Evolutionary conservation across 2,329 filamentous ascomycete genomes (phyloP), one percentile per base, ranked within the genome.

Genomic region (Diaporthe australafricana): DNA sequence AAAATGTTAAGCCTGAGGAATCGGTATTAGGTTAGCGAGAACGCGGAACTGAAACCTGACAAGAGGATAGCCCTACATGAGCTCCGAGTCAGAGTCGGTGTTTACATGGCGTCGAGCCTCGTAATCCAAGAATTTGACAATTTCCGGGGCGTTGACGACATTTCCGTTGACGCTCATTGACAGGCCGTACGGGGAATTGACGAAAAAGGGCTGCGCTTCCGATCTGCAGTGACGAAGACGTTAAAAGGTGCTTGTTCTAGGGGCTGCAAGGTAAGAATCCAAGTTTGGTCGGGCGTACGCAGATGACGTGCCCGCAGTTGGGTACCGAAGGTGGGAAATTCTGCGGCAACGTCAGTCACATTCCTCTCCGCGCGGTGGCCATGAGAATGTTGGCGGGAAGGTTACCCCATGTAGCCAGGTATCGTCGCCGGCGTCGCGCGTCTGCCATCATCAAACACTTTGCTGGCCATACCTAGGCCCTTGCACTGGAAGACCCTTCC

Each of bases 181-280:
- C 77, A 97, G 92, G 60, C 94, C 94, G 79, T 94, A 96, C 1
- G 94, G 94, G 71, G 88, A 89, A 84, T 97, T 97, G 77, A 96
- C 94, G 80, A 96, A 98, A 82, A 98, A 97, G 0, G 95, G 95
- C 82, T 98, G 95, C 14, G 94, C 94, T 83, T 98, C 94, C 9
- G 94, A 91, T 78, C 94, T 96, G 35, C 27, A 3, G 52, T 67
- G 38, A 63, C 63, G 25, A 6, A 47, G 25, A 42, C 17, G 20
- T 22, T 45, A 78, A 53, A 70, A 45, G 75, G 57, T 77, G 79
- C 83, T 93, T 80, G 92, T 96, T 22, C 53, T 32, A 56, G 32
- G 32, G 32, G 32, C 32, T 35, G 32, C 32, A 35, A 35, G 32
- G 32, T 35, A 35, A 35, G 32, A 35, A 35, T 35, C 32, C 32